Evolutionary conservation across 352 stramenopile genomes (phyloP), one percentile per base, ranked within the genome.

Genomic region (Phytophthora citricola): DNA sequence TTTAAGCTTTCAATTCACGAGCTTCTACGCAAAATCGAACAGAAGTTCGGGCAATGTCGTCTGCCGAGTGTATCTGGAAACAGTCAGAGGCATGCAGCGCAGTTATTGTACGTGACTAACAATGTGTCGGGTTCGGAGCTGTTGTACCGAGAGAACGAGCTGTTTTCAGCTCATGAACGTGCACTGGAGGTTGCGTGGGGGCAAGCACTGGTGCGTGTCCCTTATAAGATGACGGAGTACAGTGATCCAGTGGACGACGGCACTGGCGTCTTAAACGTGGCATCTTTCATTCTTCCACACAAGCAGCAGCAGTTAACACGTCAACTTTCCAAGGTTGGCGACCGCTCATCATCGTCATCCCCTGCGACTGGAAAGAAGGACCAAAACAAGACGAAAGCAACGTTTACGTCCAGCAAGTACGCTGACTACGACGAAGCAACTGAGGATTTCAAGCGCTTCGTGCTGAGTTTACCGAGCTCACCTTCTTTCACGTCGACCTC

Each of bases 21-120:
- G 2, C 75, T 94, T 17, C 44, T 94, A 27, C 70, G 83, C 3
- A 77, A 76, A 17, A 70, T 86, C 15, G 64, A 86, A 38, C 67
- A 75, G 0, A 87, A 85, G n/a, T 66, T 92, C 38, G 50, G 77
- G 20, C 71, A 87, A 52, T 83, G 74, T 26, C 83, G 84, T 29
- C 46, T 91, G 39, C 82, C 84, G 4, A 87, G 81, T 48, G 77
- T 93, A 26, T 90, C 84, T 3, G 83, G 79, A 6, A 82, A 77
- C 20, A 70, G 53, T 43, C 62, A 75, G 17, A 84, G 79, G 17
- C 82, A 92, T 55, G 47, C 72, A 3, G 83, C 86, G 1, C 76
- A 83, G 60, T 51, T 92, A 11, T 52, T 94, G 22, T 90, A 83
- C 39, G 75, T 93, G 2, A 69, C 65, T 17, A 94, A 89, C 50